Conservation (phyloP, 129 eudicot genomes). For the Helianthus annuus region DNA sequence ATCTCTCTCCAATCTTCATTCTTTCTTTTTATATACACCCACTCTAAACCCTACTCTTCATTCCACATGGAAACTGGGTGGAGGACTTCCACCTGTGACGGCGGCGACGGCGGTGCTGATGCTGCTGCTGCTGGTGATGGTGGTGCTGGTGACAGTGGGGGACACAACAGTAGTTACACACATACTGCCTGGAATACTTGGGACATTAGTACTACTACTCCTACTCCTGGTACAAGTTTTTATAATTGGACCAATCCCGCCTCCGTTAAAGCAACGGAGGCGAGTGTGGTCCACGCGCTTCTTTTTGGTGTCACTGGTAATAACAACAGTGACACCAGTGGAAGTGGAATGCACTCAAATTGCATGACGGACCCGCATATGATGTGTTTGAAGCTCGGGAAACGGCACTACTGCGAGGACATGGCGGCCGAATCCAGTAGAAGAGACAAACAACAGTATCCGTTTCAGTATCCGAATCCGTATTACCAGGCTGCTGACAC, state of each 20-base stretch:
- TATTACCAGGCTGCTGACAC: neutral
- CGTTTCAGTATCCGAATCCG: neutral
- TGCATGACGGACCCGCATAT: constrained; percentile 53
- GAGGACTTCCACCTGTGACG: constrained; percentile 27
- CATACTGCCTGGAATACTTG: constrained; percentile 46
- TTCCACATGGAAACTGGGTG: constrained; percentile 48
- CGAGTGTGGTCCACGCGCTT: constrained; percentile 35
- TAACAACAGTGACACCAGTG: neutral
- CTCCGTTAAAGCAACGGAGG: constrained; percentile 2
- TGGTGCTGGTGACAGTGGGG: constrained; percentile 17
- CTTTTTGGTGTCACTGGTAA: neutral
- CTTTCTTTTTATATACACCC: constrained; percentile 20
- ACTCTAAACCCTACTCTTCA: neutral
- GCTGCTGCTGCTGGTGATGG: neutral
- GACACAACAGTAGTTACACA: constrained; percentile 32
- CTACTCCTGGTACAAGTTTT: neutral
- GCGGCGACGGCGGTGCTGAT: constrained; percentile 1
- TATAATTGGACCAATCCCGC: constrained; percentile 22
- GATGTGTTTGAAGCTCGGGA: constrained; percentile 69
- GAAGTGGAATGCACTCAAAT: neutral
- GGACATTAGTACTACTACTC: constrained; percentile 22
- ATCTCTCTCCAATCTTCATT: constrained; percentile 20
- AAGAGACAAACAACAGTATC: neutral
- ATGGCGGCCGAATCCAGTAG: constrained; percentile 19
- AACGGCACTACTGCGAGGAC: constrained; percentile 59